Evolutionary conservation across 2,329 filamentous ascomycete species (phyloP), one percentile per base, ranked within the genome.

Genomic region (Botrytis sinoallii): DNA sequence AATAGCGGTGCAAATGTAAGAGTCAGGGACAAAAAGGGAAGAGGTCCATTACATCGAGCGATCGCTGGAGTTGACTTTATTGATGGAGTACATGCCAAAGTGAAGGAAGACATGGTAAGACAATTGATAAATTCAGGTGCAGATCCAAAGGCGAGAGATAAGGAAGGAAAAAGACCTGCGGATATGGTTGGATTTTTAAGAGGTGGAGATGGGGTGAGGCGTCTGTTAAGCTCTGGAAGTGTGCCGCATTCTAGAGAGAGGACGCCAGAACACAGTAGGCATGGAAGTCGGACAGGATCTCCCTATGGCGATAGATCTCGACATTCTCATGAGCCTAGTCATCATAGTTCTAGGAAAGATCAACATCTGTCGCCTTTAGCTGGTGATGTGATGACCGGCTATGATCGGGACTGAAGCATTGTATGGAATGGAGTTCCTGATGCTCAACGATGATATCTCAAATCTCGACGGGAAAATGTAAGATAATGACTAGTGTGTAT

Each of bases 61-160:
- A 74, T 77, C 1, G 76, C 71, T 18, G 76, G 76, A 5, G 60
- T 74, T 2, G 74, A 73, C 68, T 67, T 76, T 2, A 70, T 75
- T 52, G 76, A 75, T 12, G 72, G 70, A 16, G 69, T 73, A 20
- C 44, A 61, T 18, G 61, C 44, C 1, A 71, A 64, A 25, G 69
- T 70, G 18, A 77, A 77, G 52, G 74, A 75, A 55, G 70, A 72
- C 12, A 69, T 77, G 12, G 70, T 77, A 40, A 74, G 65, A 63
- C n/a, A 75, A 38, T 65, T 77, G 57, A 63, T 77, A 46, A 38
- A 76, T n/a, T 72, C 73, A 35, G 76, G 76, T 5, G 76, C 76
- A 22, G 71, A 77, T 72, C 74, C 76, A 12, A 70, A 48, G 22
- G 40, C 65, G 10, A 75, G 68, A 70, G 75, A 77, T 66, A 55